Base-by-base conservation (phyloP, 192 early-diverging fungal genomes). In the Coemansia sp. region DNA sequence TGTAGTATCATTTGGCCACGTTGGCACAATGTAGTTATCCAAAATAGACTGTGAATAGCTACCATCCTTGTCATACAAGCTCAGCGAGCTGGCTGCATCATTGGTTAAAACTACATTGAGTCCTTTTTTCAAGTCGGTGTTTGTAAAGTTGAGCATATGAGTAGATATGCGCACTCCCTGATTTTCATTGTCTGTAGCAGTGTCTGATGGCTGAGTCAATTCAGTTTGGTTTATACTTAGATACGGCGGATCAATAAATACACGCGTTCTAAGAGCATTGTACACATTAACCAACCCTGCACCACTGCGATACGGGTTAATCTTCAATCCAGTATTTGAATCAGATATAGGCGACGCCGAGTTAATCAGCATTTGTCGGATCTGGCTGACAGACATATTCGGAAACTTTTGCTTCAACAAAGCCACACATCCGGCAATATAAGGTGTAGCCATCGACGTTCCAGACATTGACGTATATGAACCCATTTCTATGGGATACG, bases 361-460 rank as follows among this genome's bases (percentile, higher is more conserved):
- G 18, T 18, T 61, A 39, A 59, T 37, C 6, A 68, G 18, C 8
- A 61, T 60, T 7, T 61, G 39, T n/a, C 51, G 37, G 6, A 68
- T 55, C 13, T 68, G 58, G 24, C 53, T 32, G 3, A 61, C 52
- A 16, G 66, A 41, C 9, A 61, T n/a, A 0, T 56, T 26, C 4
- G 81, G 82, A n/a, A 62, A 56, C 16, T 78, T 74, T 50, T 89
- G 84, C 39, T 83, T 68, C 7, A 88, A 57, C 13, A 94, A 68
- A 0, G 90, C 91, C 4, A 84, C 73, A 3, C 83, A 67, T 14
- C 91, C 93, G 39, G 87, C 79, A 23, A 89, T 70, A 62, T 90
- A 89, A 1, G 93, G 90, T 24, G 84, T 79, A 7, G 93, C 80
- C 92, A 95, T 92, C 22, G 88, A 90, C n/a, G 93, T 93, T 12